A percentile compares a stretch with the other conserved stretches of the same genome.
Evolutionary conservation across 495 filamentous ascomycete species (phyloP).

Genomic region (Emericellopsis terricola): DNA sequence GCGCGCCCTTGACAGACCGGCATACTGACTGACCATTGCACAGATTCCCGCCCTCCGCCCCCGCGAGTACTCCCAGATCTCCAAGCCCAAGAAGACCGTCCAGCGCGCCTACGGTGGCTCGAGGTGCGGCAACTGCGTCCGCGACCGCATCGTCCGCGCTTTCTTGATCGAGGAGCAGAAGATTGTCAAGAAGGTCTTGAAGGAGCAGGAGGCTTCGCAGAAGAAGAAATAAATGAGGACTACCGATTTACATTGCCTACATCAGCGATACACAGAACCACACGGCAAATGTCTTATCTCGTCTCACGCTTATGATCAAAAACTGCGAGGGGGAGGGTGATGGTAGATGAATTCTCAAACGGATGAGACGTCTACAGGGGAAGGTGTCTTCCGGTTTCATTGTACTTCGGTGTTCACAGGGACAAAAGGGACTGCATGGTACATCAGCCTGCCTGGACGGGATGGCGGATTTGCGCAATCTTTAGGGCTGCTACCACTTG

Average conservation of each 20-base stretch:
- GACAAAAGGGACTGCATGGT: conserved; percentile 24
- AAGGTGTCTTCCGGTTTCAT: conserved; percentile 14
- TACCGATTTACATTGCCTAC: not conserved
- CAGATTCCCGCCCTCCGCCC: conserved; percentile 94
- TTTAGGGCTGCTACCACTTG: conserved; percentile 29
- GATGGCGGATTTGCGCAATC: conserved; percentile 20
- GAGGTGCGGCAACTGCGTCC: conserved; percentile 94
- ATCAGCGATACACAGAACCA: too few species aligned
- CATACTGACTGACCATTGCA: conserved; percentile 1
- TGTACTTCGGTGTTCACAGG: conserved; percentile 31
- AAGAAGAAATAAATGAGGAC: conserved; percentile 53
- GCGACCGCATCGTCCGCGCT: conserved; percentile 88
- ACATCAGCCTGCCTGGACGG: conserved; percentile 16
- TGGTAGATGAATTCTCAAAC: conserved; percentile 9
- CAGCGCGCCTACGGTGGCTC: conserved; percentile 96
- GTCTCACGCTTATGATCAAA: too few species aligned
- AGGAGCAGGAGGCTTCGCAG: conserved; percentile 49
- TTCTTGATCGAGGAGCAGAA: conserved; percentile 99
- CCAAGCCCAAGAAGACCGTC: conserved; percentile 96
- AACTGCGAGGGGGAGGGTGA: too few species aligned
- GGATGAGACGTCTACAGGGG: conserved; percentile 6
- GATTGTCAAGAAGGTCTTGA: conserved; percentile 99
- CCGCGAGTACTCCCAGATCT: conserved; percentile 90
- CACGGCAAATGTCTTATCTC: too few species aligned
- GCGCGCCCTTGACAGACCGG: too few species aligned